Conservation (phyloP, 768 basidiomycete genomes). For the Naganishia friedmannii region DNA sequence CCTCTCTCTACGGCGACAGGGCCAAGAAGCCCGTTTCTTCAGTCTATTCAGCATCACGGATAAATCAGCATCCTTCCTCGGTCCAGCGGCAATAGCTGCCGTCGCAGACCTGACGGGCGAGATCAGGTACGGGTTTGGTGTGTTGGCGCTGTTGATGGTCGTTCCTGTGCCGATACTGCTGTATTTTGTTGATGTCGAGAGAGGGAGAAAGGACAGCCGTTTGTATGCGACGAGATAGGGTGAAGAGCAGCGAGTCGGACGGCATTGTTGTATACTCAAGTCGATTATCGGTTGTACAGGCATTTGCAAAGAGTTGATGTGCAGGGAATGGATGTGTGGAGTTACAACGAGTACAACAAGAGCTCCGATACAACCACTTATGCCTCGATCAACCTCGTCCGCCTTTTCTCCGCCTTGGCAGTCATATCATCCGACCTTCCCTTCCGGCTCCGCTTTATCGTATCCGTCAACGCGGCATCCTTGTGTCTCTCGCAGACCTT, state of each 20-base stretch:
- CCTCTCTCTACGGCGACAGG: slow-evolving; percentile 38
- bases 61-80: slow-evolving; percentile 87
- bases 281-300: neutral
- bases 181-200: slow-evolving; percentile 65
- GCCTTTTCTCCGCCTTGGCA: slow-evolving; percentile 68
- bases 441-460: slow-evolving; percentile 24
- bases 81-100: slow-evolving; percentile 80
- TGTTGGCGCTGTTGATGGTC: slow-evolving; percentile 78
- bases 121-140: slow-evolving; percentile 86
- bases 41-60: slow-evolving; percentile 78
- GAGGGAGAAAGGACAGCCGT: slow-evolving; percentile 60
- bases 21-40: slow-evolving; percentile 86
- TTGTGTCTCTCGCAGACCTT: slow-evolving; percentile 82
- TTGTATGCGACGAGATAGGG: neutral
- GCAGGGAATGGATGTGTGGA: too few relatives aligned
- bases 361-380: neutral
- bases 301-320: too few relatives aligned
- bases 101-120: slow-evolving; percentile 86
- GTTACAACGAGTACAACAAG: neutral
- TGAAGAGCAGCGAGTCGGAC: neutral
- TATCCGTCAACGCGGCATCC: slow-evolving; percentile 36
- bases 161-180: slow-evolving; percentile 70
- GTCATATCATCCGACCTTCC: slow-evolving; percentile 37
- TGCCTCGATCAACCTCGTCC: slow-evolving; percentile 66
- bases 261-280: neutral